phyloP scores from a whole-genome alignment of 169 alveolate genomes.

The Plasmodium vivax region DNA sequence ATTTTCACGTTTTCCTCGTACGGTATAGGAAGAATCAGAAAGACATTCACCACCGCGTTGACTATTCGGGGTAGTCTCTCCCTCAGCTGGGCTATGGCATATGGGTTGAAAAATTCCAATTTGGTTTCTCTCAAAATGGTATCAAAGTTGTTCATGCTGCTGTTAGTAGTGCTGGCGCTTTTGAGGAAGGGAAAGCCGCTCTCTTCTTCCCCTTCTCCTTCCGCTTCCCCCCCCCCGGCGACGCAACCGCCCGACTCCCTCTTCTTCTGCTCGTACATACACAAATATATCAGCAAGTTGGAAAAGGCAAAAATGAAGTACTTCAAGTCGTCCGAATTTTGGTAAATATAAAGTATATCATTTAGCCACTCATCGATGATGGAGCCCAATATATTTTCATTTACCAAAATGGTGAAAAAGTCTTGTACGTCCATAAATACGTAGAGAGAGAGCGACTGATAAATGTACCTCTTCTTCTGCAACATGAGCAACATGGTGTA shows the following conservation, averaged over 20 bases:
- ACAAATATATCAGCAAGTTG: conserved; percentile 35
- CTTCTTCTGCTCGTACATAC: conserved; percentile 30
- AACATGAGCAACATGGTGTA: conserved; percentile 20
- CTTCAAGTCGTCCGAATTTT: conserved; percentile 66
- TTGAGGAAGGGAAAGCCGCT: conserved; percentile 11
- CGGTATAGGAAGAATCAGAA: conserved; percentile 63
- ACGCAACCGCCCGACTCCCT: background rate
- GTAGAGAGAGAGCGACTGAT: conserved; percentile 64
- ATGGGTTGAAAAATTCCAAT: conserved; percentile 11
- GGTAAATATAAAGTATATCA: conserved; percentile 57
- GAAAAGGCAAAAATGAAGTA: conserved; percentile 45
- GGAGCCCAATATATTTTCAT: background rate
- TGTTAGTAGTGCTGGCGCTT: background rate
- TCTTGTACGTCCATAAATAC: conserved; percentile 38
- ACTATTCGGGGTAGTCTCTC: conserved; percentile 29
- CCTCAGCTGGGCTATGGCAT: conserved; percentile 14
- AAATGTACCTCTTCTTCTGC: conserved; percentile 61
- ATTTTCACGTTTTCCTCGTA: conserved; percentile 40
- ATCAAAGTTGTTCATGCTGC: conserved; percentile 20
- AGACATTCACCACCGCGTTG: conserved; percentile 48
- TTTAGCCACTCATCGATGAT: conserved; percentile 69
- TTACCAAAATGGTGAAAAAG: conserved; percentile 24
- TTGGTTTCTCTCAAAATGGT: conserved; percentile 10
- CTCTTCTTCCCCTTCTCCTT: background rate
- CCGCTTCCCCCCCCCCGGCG: background rate